A percentile compares a stretch with the other conserved stretches of the same genome.
Conservation (phyloP, 2,329 filamentous ascomycete species). For the Cordyceps militaris region DNA sequence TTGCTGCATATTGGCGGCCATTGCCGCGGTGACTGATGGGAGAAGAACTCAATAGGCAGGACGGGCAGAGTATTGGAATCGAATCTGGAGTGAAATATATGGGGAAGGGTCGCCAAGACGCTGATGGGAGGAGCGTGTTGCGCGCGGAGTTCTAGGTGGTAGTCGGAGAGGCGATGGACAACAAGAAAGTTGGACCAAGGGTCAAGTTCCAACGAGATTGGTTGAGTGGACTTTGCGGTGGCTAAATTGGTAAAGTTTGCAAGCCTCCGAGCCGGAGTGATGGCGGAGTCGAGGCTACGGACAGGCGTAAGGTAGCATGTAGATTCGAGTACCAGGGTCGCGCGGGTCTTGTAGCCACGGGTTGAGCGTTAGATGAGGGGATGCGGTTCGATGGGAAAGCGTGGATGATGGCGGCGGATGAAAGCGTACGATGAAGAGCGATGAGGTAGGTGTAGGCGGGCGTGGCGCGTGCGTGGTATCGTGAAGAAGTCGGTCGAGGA, state of each 20-base stretch:
- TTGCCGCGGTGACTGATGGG: slow-evolving; percentile 33
- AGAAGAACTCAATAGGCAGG: background rate
- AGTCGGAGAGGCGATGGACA: background rate
- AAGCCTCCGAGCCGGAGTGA: background rate
- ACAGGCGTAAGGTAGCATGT: background rate
- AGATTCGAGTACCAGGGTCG: background rate
- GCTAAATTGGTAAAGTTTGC: too few relatives aligned
- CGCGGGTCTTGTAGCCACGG: background rate
- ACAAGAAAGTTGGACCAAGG: background rate
- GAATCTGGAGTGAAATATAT: background rate
- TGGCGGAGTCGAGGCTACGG: background rate
- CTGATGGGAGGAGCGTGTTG: background rate
- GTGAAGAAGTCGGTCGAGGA: background rate
- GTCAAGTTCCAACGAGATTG: too few relatives aligned
- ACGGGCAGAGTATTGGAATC: background rate
- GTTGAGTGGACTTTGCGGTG: too few relatives aligned
- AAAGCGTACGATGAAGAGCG: background rate
- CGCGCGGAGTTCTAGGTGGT: background rate
- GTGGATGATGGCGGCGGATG: background rate
- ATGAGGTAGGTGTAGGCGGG: background rate
- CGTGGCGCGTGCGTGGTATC: background rate
- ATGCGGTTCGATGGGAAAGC: background rate
- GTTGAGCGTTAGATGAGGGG: background rate
- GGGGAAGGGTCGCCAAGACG: background rate
- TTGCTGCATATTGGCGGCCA: slow-evolving; percentile 55